Evolutionary conservation across 345 rosid species (phyloP), one percentile per base, ranked within the genome.

Genomic region (Salix caprea): DNA sequence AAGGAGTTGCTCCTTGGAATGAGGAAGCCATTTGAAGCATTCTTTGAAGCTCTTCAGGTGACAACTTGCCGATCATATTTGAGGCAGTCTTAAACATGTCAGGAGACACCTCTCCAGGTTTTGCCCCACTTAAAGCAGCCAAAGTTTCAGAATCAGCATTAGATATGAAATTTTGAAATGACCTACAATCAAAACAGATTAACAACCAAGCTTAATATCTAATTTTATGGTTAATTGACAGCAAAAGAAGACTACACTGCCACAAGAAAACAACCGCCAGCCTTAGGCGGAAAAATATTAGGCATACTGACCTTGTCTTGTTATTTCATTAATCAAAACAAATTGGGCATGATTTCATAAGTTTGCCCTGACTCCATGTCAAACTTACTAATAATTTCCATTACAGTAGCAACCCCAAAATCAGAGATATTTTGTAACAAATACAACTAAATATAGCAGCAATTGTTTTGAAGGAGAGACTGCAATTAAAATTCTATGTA

Each of bases 1-100:
- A 77, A 74, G 90, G 87, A 80, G 81, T 87, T 74, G 78, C 91
- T 50, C 89, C 91, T 34, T 87, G 85, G 75, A 88, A 90, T 6
- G 97, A 89, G 52, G 97, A 90, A 19, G 99, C 97, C 84, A 91
- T 19, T 73, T 89, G 89, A 77, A 92, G 84, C 96, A 93, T 89
- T 72, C 81, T 96, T 68, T 96, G 91, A 72, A 96, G 97, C 80
- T 94, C 97, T 66, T 91, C 94, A 16, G 97, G 93, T 8, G 98
- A 81, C 97, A 96, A 94, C 83, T 91, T 94, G 76, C 92, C 44
- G 18, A 96, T 89, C 98, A 94, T 96, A 78, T 80, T 87, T 26
- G 99, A 90, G 18, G 95, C 98, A 40, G 90, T 83, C 82, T 83
- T 90, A 50, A 96, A 85, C 97, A 96, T 90, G 76, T 90, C 93